phyloP scores from a whole-genome alignment of 352 stramenopile genomes.

The Plasmopara halstedii region DNA sequence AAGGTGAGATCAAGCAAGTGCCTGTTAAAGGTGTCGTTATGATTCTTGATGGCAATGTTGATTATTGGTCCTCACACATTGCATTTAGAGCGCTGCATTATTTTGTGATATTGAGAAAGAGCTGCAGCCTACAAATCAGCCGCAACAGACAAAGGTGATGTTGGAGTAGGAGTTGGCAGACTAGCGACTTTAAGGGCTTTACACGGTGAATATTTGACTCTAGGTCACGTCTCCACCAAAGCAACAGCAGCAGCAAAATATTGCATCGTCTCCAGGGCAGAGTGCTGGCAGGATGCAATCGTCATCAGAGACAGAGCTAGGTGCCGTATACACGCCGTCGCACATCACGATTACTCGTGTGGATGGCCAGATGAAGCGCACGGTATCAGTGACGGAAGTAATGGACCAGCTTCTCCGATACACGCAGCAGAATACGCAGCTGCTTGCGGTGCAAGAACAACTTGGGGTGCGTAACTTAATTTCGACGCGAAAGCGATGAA shows the following conservation, averaged over 20 bases:
- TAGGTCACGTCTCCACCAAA: slow-evolving; percentile 13
- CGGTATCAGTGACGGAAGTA: slow-evolving; percentile 63
- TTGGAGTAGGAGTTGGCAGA: neutral
- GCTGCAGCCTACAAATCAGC: neutral
- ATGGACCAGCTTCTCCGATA: slow-evolving; percentile 74
- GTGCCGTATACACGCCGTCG: slow-evolving; percentile 54
- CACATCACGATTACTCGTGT: slow-evolving; percentile 68
- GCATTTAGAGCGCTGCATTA: neutral
- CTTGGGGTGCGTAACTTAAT: slow-evolving; percentile 49
- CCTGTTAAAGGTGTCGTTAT: neutral
- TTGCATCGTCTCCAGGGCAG: neutral
- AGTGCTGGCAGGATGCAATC: slow-evolving; percentile 7
- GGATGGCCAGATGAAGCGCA: slow-evolving; percentile 68
- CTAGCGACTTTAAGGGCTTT: neutral
- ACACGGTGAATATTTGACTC: slow-evolving; percentile 6
- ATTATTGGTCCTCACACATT: slow-evolving; percentile 2
- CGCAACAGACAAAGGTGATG: slow-evolving; percentile 16
- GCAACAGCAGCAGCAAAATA: slow-evolving; percentile 11
- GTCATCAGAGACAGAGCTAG: slow-evolving; percentile 29
- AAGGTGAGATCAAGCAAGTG: neutral
- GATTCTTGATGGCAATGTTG: slow-evolving; percentile 1
- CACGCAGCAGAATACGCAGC: slow-evolving; percentile 59
- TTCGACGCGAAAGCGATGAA: too few relatives aligned
- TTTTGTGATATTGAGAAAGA: slow-evolving; percentile 14
- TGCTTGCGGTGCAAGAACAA: slow-evolving; percentile 52